Evolutionary conservation across 2,329 filamentous ascomycete genomes (phyloP).

Genomic region (Thyridium curvatum): DNA sequence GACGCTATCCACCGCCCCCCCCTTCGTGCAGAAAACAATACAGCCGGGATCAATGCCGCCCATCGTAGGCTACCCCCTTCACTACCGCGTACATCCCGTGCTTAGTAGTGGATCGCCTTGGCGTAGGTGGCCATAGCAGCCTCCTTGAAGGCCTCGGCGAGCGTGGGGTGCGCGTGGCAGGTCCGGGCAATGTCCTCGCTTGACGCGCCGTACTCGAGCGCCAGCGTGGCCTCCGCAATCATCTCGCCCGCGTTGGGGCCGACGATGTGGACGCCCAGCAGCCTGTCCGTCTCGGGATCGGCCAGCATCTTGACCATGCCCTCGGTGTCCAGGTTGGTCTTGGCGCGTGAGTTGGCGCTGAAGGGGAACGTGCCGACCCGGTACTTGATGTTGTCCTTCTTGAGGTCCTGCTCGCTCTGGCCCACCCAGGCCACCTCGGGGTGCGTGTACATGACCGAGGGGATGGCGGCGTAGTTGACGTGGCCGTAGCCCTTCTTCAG

Average conservation of each 20-base stretch:
- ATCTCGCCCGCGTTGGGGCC: slow-evolving; percentile 96
- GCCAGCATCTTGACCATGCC: slow-evolving; percentile 96
- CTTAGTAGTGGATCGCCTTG: slow-evolving; percentile 92
- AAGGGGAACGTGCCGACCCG: slow-evolving; percentile 93
- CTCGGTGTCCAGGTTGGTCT: slow-evolving; percentile 96
- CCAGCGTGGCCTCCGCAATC: slow-evolving; percentile 95
- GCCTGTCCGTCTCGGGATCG: slow-evolving; percentile 92
- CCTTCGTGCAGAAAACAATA: background rate
- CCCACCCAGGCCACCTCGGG: slow-evolving; percentile 98
- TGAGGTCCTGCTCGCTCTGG: slow-evolving; percentile 93
- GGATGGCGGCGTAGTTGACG: slow-evolving; percentile 97
- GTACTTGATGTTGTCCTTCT: slow-evolving; percentile 85
- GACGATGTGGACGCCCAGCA: slow-evolving; percentile 94
- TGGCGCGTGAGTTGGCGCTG: slow-evolving; percentile 94
- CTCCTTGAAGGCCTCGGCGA: slow-evolving; percentile 98
- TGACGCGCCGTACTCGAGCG: slow-evolving; percentile 92
- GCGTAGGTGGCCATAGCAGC: slow-evolving; percentile 96
- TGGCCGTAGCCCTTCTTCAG: slow-evolving; percentile 97
- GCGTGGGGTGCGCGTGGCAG: slow-evolving; percentile 92
- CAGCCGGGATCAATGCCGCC: slow-evolving; percentile 1
- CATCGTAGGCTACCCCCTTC: background rate
- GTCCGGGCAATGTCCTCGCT: slow-evolving; percentile 93
- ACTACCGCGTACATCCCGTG: background rate
- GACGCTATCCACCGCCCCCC: too few relatives aligned
- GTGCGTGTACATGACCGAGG: slow-evolving; percentile 99